Evolutionary conservation across 2,329 filamentous ascomycete genomes (phyloP), one percentile per base, ranked within the genome.

Genomic region (Thermomyces lanuginosus): DNA sequence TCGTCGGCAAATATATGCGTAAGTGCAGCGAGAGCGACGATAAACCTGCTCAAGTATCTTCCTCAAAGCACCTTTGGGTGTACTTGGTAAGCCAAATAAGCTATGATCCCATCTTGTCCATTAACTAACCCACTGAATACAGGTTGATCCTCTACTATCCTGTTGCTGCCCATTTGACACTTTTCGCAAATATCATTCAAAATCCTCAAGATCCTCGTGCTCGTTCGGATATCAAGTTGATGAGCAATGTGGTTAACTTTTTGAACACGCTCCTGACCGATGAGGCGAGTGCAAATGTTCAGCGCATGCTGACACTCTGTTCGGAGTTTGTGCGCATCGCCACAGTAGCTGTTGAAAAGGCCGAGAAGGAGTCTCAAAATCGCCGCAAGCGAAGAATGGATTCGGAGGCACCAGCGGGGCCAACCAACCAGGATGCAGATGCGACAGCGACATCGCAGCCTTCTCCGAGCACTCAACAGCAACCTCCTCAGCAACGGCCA

Each of bases 311-410:
- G 10, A 77, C 76, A 13, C 76, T 95, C 1, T 95, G 86, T 51
- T 72, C 80, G n/a, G 89, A 98, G 45, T 98, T 98, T 41, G 84
- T 92, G 50, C 73, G 89, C 32, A 93, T 98, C 37, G 83, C 83
- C 18, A 81, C 76, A 45, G 72, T 83, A 3, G 82, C 92, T 6
- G 73, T 95, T 23, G 86, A 95, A 33, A 92, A 84, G 49, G 71
- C 81, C 1, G 86, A 95, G 46, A 82, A 77, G 43, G 86, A 95
- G 27, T 70, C 78, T 18, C 67, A 75, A 14, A 74, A 71, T 4
- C 71, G 80, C 32, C 72, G 81, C 31, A 95, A 95, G 61, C 72
- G 86, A 34, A 93, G 92, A 64, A 72, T 67, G 34, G 61, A 70
- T 22, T 72, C 76, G 11, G 58, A 61, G n/a, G n/a, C n/a, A 22